Evolutionary conservation across 768 basidiomycete genomes (phyloP), one percentile per base, ranked within the genome.

Genomic region (Chlorophyllum brunneum): DNA sequence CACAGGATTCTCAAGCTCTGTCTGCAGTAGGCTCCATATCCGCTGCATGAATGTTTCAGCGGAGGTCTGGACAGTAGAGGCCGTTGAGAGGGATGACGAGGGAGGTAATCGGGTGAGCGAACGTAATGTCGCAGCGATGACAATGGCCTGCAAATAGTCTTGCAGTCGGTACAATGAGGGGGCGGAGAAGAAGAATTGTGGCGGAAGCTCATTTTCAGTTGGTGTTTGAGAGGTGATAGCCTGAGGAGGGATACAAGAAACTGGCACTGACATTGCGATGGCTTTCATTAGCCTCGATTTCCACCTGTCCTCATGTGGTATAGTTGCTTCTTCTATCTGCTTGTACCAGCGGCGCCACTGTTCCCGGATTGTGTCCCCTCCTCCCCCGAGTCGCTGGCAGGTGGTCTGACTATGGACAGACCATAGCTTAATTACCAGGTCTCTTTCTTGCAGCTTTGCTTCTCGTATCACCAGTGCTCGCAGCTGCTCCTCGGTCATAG

Each of bases 111-210:
- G 79, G 0, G 79, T 72, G 23, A 89, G 77, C 16, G 77, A 70
- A 26, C 79, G 76, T 33, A 90, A 67, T 5, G 81, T 72, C 3
- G 85, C 84, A 20, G 79, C 70, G 27, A 88, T 82, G 13, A 85
- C 73, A 9, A 88, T 71, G 3, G 86, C 87, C 61, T 90, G 87
- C 4, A 88, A 65, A 58, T 80, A 77, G 57, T 90, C 86, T 64
- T 90, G 87, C 10, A 81, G 59, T 60, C 75, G 77, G 37, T 85
- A 61, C 0, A 88, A 69, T 5, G 72, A 63, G 1, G 81, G 81
- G 4, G 71, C 60, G 1, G 73, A 72, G 61, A 88, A 81, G 59
- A 88, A 79, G 55, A 88, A 78, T 29, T 81, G 79, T 0, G 86
- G 84, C 1, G 88, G 86, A 13, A 89, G 70, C 18, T 56, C 52